A percentile compares a stretch with the other conserved stretches of the same genome.
These are phyloP conservation scores for Phlyctochytrium arcticum DNA, from an alignment of 192 early-diverging fungal genomes.

Conservation along the genomic window DNA sequence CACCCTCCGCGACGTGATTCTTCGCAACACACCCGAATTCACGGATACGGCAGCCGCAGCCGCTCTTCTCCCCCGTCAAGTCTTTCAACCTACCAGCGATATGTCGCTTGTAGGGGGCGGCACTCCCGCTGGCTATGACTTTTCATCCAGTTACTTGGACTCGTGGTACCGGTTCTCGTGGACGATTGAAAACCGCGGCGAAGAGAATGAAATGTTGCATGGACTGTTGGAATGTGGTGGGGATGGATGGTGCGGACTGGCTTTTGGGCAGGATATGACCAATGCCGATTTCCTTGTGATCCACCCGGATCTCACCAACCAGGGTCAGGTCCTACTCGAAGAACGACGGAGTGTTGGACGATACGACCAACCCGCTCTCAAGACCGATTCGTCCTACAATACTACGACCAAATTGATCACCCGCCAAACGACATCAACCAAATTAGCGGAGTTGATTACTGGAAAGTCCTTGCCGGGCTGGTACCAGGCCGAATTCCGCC, in stretches of 20 bases:
- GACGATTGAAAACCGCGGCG: neutral
- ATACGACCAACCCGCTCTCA: neutral
- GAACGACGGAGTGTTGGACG: neutral
- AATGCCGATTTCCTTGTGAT: neutral
- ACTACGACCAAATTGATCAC: too few species aligned
- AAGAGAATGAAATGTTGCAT: neutral
- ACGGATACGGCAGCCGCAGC: neutral
- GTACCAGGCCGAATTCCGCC: too few species aligned
- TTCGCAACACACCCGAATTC: neutral
- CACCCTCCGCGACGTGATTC: slow-evolving; percentile 14
- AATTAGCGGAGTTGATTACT: too few species aligned
- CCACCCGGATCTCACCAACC: too few species aligned
- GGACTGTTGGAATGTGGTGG: neutral
- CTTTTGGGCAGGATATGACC: neutral
- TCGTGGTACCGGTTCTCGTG: neutral
- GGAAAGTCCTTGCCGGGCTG: too few species aligned
- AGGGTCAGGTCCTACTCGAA: neutral
- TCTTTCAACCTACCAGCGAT: neutral
- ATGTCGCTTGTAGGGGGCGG: neutral
- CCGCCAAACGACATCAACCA: too few species aligned
- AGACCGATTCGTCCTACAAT: too few species aligned
- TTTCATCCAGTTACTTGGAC: neutral
- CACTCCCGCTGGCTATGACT: neutral
- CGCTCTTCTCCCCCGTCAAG: neutral
- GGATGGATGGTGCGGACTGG: neutral